These are phyloP conservation scores for Limonium bicolor DNA, from an alignment of 148 eudicot genomes.

Conservation along the genomic window DNA sequence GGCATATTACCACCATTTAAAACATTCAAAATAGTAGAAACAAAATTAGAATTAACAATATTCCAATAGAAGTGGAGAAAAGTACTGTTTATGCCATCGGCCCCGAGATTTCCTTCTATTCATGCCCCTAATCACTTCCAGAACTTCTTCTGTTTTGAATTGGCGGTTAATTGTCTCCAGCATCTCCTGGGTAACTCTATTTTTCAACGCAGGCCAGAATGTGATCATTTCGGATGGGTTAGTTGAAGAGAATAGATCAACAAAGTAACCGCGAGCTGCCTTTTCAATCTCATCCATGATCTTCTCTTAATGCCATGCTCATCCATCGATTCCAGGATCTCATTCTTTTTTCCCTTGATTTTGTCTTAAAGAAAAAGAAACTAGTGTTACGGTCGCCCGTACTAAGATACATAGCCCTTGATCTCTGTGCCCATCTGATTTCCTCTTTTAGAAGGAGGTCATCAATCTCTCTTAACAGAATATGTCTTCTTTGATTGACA, in stretches of 20 bases:
- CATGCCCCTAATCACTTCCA: background rate
- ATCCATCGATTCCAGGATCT: background rate
- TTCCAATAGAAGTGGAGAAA: background rate
- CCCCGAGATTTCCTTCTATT: background rate
- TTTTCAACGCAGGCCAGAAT: background rate
- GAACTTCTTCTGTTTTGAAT: background rate
- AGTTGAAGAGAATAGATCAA: background rate
- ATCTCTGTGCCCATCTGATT: background rate
- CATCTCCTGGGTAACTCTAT: background rate
- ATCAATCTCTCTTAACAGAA: background rate
- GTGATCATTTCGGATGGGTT: background rate
- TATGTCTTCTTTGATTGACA: background rate
- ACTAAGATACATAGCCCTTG: background rate
- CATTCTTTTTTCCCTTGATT: background rate
- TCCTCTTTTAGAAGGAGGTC: background rate
- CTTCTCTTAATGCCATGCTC: too few relatives aligned
- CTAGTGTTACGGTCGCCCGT: background rate
- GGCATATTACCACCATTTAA: too few relatives aligned
- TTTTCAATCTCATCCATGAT: background rate
- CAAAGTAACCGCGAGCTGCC: background rate
- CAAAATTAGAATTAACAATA: too few relatives aligned
- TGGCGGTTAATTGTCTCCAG: too few relatives aligned
- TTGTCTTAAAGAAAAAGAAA: background rate
- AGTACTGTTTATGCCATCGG: background rate
- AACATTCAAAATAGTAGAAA: too few relatives aligned